A percentile compares a stretch with the other conserved stretches of the same genome.
phyloP scores from a whole-genome alignment of 352 stramenopile genomes.

The Plasmopara muralis region DNA sequence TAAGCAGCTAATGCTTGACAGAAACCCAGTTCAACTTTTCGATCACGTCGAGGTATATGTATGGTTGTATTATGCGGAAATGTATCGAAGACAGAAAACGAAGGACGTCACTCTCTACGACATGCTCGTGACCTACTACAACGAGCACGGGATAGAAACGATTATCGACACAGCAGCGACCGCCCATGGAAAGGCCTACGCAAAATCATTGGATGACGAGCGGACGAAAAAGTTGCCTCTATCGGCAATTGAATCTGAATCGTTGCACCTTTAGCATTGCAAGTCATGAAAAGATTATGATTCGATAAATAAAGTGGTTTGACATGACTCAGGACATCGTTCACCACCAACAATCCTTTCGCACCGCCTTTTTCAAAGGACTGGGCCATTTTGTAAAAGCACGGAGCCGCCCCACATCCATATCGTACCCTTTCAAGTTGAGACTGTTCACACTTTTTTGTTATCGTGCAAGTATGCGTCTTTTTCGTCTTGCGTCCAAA shows the following conservation, averaged over 20 bases:
- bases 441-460: slow-evolving; percentile 87
- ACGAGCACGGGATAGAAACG: neutral
- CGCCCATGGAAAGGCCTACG: neutral
- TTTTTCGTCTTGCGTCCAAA: slow-evolving; percentile 41
- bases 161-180: neutral
- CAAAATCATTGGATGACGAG: neutral
- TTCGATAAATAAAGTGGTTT: no score
- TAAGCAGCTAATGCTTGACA: neutral
- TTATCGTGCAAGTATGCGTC: slow-evolving; percentile 59
- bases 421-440: slow-evolving; percentile 81
- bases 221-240: no score
- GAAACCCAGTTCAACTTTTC: neutral
- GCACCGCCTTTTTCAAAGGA: no score
- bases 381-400: slow-evolving; percentile 73
- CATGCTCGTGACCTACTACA: neutral
- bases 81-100: neutral
- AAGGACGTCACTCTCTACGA: neutral
- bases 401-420: slow-evolving; percentile 85
- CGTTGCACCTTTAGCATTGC: no score
- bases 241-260: no score
- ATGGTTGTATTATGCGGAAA: neutral
- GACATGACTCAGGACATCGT: slow-evolving; percentile 6
- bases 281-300: no score
- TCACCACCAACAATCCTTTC: slow-evolving; percentile 67
- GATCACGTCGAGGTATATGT: neutral